Base-by-base conservation (phyloP, 192 early-diverging fungal genomes). In the Umbelopsis ramanniana region DNA sequence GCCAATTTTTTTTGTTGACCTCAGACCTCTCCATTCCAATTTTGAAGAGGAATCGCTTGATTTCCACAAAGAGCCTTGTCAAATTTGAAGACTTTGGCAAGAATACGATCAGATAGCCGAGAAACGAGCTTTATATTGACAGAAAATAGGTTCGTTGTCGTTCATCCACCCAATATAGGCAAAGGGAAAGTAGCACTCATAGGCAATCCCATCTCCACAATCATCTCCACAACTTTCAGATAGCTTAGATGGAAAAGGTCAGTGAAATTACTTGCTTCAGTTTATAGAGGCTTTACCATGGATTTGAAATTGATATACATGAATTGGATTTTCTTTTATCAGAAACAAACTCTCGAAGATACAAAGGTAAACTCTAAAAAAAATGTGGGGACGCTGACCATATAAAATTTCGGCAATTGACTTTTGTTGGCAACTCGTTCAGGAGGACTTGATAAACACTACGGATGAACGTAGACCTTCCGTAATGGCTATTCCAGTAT, bases 1-100 rank as follows among this genome's bases (percentile, higher is more conserved):
- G 57, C 57, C 57, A 63, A 63, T 37, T 37, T 63, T 63, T 33
- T 37, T 63, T 63, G 57, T 29, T 17, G 33, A 35, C 17, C 35
- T 35, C 19, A 9, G 12, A 7, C 33, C 19, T 37, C 26, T 37
- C 6, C 57, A 63, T 37, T 63, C 33, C 5, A 29, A 35, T 29
- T 17, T 63, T 29, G 33, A 37, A 38, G 23, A 38, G 19, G 33
- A 29, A n/a, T 37, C 26, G 15, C 14, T 19, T 6, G 29, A 38
- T 29, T 37, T 37, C 17, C 57, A 63, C 10, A 14, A 19, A 29
- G 12, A 15, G 4, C 12, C 48, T 6, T 50, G n/a, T 21, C 5
- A n/a, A 21, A 17, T 60, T n/a, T 63, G 33, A 29, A 63, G 33
- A 37, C 29, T 63, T 35, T 35, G 33, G 1, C 29, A 63, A n/a